Conservation (phyloP, 192 early-diverging fungal genomes). For the Coemansia aciculifera region DNA sequence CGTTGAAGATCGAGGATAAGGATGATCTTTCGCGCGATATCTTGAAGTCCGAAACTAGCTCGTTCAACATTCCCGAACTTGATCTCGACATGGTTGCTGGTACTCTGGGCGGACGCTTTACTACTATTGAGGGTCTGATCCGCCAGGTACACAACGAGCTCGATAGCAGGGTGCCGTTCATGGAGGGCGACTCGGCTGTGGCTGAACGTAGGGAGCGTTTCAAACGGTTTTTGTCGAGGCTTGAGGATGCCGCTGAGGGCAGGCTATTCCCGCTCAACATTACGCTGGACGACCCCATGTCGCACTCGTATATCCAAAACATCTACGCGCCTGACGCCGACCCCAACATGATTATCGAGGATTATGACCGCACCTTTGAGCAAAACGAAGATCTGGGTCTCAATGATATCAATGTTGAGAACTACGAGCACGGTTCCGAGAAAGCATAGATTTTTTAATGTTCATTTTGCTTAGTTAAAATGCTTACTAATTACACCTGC, state of each 20-base stretch:
- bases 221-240: conserved; percentile 64
- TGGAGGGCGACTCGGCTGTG: conserved; percentile 68
- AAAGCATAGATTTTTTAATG: background rate
- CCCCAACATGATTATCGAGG: conserved; percentile 88
- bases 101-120: conserved; percentile 93
- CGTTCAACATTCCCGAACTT: conserved; percentile 85
- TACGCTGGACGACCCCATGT: conserved; percentile 87
- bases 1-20: conserved; percentile 73
- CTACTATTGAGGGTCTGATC: conserved; percentile 91
- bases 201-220: conserved; percentile 61
- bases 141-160: conserved; percentile 88
- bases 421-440: conserved; percentile 54
- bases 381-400: conserved; percentile 86
- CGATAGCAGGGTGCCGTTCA: conserved; percentile 62
- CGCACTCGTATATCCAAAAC: conserved; percentile 91
- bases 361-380: conserved; percentile 84
- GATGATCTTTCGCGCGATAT: conserved; percentile 93
- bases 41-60: conserved; percentile 93
- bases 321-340: conserved; percentile 91
- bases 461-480: background rate
- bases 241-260: conserved; percentile 68
- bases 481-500: conserved; percentile 12
- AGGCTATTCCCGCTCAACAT: conserved; percentile 64
- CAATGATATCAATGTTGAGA: conserved; percentile 82
- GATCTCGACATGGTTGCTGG: conserved; percentile 82